Percentiles rank a stretch among this genome's conserved stretches.
These are phyloP conservation scores for Phylloporus sp. DNA, from an alignment of 1,284 basidiomycete genomes.

Conservation along the genomic window DNA sequence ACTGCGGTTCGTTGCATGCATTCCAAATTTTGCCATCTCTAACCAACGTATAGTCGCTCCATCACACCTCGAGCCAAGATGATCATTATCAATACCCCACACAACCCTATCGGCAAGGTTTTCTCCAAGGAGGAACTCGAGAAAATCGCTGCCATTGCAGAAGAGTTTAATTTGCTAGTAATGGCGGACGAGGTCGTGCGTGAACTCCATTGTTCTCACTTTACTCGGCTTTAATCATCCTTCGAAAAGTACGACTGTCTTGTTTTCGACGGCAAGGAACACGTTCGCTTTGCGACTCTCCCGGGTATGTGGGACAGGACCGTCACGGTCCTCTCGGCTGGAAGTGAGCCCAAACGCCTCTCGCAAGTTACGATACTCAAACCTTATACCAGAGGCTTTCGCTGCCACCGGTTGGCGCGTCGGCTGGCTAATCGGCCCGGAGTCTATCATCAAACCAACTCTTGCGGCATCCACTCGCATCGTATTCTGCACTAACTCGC, in stretches of 20 bases:
- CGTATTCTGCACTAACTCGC: slow-evolving; percentile 93
- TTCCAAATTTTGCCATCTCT: neutral
- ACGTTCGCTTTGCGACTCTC: slow-evolving; percentile 89
- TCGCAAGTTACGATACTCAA: neutral
- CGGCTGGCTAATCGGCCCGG: slow-evolving; percentile 93
- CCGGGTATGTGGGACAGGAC: slow-evolving; percentile 99
- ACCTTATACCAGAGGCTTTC: slow-evolving; percentile 77
- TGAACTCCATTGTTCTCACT: slow-evolving; percentile 33
- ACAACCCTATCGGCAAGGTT: slow-evolving; percentile 97
- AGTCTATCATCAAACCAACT: slow-evolving; percentile 83
- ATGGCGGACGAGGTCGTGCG: slow-evolving; percentile 96
- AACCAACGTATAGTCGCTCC: slow-evolving; percentile 55
- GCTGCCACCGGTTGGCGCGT: slow-evolving; percentile 98
- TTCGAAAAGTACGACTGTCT: slow-evolving; percentile 86
- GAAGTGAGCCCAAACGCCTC: slow-evolving; percentile 54
- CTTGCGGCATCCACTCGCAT: slow-evolving; percentile 93
- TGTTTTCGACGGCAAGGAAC: slow-evolving; percentile 86
- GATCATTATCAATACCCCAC: slow-evolving; percentile 94
- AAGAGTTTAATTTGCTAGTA: slow-evolving; percentile 92
- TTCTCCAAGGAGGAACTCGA: slow-evolving; percentile 86
- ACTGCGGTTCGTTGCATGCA: slow-evolving; percentile 58
- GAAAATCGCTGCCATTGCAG: slow-evolving; percentile 83
- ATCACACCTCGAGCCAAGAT: slow-evolving; percentile 89
- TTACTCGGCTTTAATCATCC: slow-evolving; percentile 3
- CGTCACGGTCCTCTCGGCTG: slow-evolving; percentile 81